Percentiles rank a stretch among this genome's conserved stretches.
Evolutionary conservation across 805 yeast species (phyloP).

Genomic region (Scheffersomyces stipitis): DNA sequence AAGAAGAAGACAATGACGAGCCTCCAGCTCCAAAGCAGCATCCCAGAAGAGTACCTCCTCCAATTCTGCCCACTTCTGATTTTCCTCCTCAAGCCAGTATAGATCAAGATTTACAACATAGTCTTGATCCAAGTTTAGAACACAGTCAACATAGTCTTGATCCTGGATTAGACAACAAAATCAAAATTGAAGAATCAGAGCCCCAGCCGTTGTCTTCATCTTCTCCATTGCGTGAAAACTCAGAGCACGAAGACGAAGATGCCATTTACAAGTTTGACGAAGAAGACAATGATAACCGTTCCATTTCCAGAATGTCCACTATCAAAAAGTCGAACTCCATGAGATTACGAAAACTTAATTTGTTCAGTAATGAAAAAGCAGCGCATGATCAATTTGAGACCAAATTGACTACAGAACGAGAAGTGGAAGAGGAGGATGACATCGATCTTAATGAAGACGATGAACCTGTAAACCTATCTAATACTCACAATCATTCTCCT

Average conservation of each 20-base stretch:
- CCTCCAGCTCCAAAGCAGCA: constrained; percentile 1
- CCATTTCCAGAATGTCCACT: constrained; percentile 39
- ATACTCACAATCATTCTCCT: constrained; percentile 10
- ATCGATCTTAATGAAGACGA: neutral
- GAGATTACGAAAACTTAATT: constrained; percentile 39
- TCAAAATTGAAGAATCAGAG: constrained; percentile 2
- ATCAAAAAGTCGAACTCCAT: constrained; percentile 39
- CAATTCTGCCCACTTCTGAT: neutral
- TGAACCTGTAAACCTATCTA: neutral
- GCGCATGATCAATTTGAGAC: neutral
- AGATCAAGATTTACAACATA: neutral
- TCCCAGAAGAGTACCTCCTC: constrained; percentile 7
- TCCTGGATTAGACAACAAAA: neutral
- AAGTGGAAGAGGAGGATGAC: constrained; percentile 2
- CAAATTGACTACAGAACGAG: neutral
- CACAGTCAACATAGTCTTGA: neutral
- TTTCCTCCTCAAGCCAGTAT: neutral
- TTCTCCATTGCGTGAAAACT: constrained; percentile 1
- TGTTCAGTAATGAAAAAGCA: constrained; percentile 25
- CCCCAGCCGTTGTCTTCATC: neutral
- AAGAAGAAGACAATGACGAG: constrained; percentile 28
- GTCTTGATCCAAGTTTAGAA: neutral
- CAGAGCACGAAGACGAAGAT: constrained; percentile 8
- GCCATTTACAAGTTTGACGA: constrained; percentile 32
- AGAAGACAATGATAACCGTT: constrained; percentile 24